Evolutionary conservation across 1,139 yeast genomes (phyloP).

Genomic region (Saccharomyces pastorianus): DNA sequence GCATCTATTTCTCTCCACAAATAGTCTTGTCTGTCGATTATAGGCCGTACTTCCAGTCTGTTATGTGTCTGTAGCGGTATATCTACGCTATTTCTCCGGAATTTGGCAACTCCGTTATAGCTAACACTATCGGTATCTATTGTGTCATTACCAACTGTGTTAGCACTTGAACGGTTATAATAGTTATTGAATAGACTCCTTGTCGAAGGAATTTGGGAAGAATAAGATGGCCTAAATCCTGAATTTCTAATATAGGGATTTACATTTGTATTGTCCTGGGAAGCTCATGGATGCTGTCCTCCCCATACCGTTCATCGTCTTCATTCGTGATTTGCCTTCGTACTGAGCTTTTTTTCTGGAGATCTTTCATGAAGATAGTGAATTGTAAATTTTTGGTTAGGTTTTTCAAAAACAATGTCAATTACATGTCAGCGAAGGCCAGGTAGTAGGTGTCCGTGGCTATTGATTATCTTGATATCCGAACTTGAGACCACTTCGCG

Average conservation of each 20-base stretch:
- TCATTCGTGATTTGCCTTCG: constrained; percentile 1
- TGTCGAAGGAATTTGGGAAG: neutral
- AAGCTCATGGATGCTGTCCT: neutral
- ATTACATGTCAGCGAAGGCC: neutral
- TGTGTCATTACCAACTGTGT: neutral
- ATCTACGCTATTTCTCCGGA: neutral
- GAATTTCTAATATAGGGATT: neutral
- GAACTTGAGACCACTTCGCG: neutral
- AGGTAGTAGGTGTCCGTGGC: neutral
- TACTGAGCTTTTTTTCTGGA: constrained; percentile 1
- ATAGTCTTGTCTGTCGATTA: constrained; percentile 58
- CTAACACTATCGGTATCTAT: neutral
- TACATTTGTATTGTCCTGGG: constrained; percentile 1
- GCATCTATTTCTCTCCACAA: constrained; percentile 81
- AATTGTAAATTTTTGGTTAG: neutral
- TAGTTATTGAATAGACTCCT: neutral
- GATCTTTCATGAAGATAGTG: neutral
- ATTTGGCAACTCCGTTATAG: neutral
- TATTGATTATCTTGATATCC: neutral
- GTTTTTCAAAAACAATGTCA: neutral
- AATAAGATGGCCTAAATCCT: neutral
- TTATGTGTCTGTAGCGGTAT: neutral
- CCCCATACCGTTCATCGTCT: neutral
- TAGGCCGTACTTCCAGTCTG: constrained; percentile 42
- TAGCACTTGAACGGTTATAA: neutral